Evolutionary conservation across 805 yeast genomes (phyloP), one percentile per base, ranked within the genome.

Genomic region (Metschnikowia peoriensis): DNA sequence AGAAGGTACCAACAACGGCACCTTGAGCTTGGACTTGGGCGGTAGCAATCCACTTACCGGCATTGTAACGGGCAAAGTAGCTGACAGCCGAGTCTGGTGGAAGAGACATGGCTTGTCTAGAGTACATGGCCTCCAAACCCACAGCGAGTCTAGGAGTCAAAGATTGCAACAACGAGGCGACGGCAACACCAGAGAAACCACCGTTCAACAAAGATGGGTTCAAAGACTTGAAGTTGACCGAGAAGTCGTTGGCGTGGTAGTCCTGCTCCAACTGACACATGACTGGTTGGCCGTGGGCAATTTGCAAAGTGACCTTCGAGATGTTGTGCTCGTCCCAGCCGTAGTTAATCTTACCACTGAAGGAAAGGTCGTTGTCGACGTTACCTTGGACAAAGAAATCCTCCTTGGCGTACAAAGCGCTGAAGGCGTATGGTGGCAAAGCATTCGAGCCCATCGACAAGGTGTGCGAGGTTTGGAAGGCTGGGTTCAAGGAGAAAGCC

Each of bases 241-340:
- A 86, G 69, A 84, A 91, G 70, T 94, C 99, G 51, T 80, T 72
- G 55, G 93, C 97, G 73, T 88, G 93, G 76, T 83, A 86, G 72
- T 94, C 99, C 71, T 94, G 97, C 79, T 94, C 99, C 63, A 93
- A 78, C 77, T 94, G 98, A 58, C 88, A 80, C 96, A 93, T 90
- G 53, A 94, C 78, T 59, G 94, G 97, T 76, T 92, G 97, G 59
- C 86, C 89, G 58, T 85, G 78, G 62, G 96, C 89, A 61, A 91
- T 77, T 78, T 93, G 98, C 70, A 91, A 78, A 64, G 96, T 89
- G 56, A 88, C 82, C 75, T 91, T 92, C 55, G 96, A 82, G 64
- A 86, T 76, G 71, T 85, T 83, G 65, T 78, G 78, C 69, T 84
- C 83, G 69, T 83, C 83, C 97, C 97, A 91, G 61, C 92, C 90